Evolutionary conservation across 2,329 filamentous ascomycete genomes (phyloP).

Genomic region (Clarireedia sp.): DNA sequence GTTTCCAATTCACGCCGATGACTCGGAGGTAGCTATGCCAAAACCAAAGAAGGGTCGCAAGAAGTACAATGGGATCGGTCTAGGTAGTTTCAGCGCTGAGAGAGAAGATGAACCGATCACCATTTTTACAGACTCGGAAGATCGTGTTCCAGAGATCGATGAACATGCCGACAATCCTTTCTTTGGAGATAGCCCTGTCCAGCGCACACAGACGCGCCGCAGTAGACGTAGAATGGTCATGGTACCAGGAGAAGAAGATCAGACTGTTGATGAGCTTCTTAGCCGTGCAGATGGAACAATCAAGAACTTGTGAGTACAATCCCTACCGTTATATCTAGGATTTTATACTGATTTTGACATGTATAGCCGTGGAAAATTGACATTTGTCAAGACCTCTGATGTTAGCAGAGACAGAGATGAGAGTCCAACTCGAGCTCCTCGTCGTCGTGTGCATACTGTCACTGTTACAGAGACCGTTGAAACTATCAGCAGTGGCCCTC

Average conservation of each 20-base stretch:
- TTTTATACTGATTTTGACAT: conserved; percentile 24
- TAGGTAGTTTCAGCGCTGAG: conserved; percentile 52
- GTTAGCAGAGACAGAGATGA: conserved; percentile 23
- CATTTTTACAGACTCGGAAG: conserved; percentile 74
- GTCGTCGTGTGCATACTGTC: conserved; percentile 24
- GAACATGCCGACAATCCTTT: conserved; percentile 66
- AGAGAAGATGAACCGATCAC: conserved; percentile 50
- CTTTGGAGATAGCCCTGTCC: conserved; percentile 38
- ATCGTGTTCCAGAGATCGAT: conserved; percentile 64
- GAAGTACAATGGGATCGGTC: conserved; percentile 46
- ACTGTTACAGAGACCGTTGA: conserved; percentile 30
- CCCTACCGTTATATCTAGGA: neutral
- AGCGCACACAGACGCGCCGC: conserved; percentile 35
- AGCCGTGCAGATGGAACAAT: conserved; percentile 67
- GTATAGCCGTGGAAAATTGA: conserved; percentile 66
- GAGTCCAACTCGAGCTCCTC: conserved; percentile 6
- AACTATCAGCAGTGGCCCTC: conserved; percentile 34
- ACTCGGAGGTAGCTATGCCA: conserved; percentile 49
- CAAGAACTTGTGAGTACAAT: conserved; percentile 65
- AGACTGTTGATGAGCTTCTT: conserved; percentile 42
- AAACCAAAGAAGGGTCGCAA: conserved; percentile 50
- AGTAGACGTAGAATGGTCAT: conserved; percentile 46
- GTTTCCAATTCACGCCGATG: conserved; percentile 39
- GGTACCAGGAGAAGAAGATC: conserved; percentile 46
- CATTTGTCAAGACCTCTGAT: conserved; percentile 53